Evolutionary conservation across 148 eudicot genomes (phyloP).

Genomic region (Vaccinium corymbosum): DNA sequence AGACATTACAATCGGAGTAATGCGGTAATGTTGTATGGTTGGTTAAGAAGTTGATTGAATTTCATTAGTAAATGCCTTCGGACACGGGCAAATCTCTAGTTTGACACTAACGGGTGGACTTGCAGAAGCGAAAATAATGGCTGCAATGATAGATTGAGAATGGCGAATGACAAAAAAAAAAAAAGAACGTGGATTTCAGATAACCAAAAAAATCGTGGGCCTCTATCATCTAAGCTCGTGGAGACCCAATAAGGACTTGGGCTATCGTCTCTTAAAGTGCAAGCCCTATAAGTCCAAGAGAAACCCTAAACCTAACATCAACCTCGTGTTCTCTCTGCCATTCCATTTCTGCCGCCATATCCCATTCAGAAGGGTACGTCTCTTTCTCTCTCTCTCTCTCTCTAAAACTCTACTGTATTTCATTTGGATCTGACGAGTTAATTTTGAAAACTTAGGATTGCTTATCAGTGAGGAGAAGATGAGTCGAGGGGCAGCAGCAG

Average conservation of each 20-base stretch:
- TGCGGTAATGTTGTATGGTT: too few relatives aligned
- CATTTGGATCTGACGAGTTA: conserved; percentile 5
- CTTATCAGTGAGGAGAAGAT: conserved; percentile 24
- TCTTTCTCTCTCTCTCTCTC: not conserved
- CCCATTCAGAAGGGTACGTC: not conserved
- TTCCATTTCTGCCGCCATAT: not conserved
- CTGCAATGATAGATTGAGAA: too few relatives aligned
- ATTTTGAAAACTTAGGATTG: not conserved
- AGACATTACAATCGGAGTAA: too few relatives aligned
- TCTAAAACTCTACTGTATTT: not conserved
- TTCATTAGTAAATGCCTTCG: too few relatives aligned
- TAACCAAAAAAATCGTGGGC: too few relatives aligned
- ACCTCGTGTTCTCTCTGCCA: not conserved
- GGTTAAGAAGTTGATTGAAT: too few relatives aligned
- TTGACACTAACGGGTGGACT: too few relatives aligned
- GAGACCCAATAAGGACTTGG: not conserved
- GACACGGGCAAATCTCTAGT: too few relatives aligned
- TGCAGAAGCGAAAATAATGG: too few relatives aligned
- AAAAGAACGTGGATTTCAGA: too few relatives aligned
- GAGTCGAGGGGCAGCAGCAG: conserved; percentile 37
- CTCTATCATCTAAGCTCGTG: not conserved
- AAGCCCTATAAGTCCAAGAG: not conserved
- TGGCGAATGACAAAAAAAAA: too few relatives aligned
- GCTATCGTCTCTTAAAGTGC: not conserved
- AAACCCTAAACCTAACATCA: not conserved